Percentiles rank a stretch among this genome's conserved stretches.
Conservation (phyloP, 345 rosid genomes). For the Salix exigua region DNA sequence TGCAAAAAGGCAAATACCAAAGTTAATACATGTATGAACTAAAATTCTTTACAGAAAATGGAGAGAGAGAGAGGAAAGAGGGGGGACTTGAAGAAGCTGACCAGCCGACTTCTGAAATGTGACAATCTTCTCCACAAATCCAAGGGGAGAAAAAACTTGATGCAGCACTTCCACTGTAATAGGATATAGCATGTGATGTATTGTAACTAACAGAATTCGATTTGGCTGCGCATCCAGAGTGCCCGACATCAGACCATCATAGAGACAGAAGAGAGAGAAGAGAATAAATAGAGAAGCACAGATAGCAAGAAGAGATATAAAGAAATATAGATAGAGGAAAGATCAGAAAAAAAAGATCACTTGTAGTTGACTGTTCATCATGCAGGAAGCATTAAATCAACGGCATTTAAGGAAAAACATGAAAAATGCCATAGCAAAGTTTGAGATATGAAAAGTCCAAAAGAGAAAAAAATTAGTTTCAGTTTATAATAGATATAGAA, state of each 20-base stretch:
- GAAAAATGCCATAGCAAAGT: not conserved
- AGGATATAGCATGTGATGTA: slow-evolving; percentile 95
- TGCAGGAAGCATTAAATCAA: slow-evolving; percentile 8
- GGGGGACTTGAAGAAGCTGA: slow-evolving; percentile 43
- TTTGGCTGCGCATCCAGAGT: slow-evolving; percentile 78
- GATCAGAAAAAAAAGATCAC: slow-evolving; percentile 20
- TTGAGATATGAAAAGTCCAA: not conserved
- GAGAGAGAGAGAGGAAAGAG: not conserved
- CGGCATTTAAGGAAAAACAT: not conserved
- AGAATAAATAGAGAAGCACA: slow-evolving; percentile 50
- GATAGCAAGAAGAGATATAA: slow-evolving; percentile 23
- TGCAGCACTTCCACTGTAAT: slow-evolving; percentile 95
- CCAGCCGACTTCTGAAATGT: slow-evolving; percentile 98
- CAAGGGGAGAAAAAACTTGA: slow-evolving; percentile 90
- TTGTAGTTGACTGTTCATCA: not conserved
- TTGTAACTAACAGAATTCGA: slow-evolving; percentile 86
- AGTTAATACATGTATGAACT: slow-evolving; percentile 1
- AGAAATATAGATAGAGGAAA: slow-evolving; percentile 11
- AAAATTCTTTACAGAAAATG: not conserved
- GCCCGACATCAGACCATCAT: slow-evolving; percentile 55
- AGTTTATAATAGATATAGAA: not conserved
- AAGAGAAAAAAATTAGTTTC: not conserved
- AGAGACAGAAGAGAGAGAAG: slow-evolving; percentile 56
- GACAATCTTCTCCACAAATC: slow-evolving; percentile 93
- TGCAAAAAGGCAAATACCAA: slow-evolving; percentile 8